Conservation (phyloP, 106 monocot species). For the Vanilla planifolia region DNA sequence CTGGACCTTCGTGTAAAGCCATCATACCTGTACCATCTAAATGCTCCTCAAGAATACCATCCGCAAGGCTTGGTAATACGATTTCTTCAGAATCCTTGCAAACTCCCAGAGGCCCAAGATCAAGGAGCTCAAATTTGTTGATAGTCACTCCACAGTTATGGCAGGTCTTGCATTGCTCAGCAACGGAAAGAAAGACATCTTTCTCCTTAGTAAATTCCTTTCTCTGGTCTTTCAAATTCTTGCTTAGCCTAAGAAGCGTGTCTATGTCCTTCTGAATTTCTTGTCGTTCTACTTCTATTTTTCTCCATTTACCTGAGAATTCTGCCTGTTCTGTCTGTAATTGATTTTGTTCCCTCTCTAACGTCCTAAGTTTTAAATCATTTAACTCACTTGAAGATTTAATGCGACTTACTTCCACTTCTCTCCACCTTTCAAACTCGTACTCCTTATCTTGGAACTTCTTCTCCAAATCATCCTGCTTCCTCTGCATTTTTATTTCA, state of each 20-base stretch:
- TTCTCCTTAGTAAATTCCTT: slow-evolving; percentile 69
- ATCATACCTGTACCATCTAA: slow-evolving; percentile 19
- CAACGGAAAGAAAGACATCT: slow-evolving; percentile 46
- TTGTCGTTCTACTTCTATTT: slow-evolving; percentile 52
- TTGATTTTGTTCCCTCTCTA: slow-evolving; percentile 45
- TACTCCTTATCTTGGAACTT: slow-evolving; percentile 39
- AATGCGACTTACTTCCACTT: slow-evolving; percentile 40
- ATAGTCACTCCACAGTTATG: slow-evolving; percentile 61
- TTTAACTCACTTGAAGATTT: slow-evolving; percentile 33
- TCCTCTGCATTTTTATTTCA: slow-evolving; percentile 49
- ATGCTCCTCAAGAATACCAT: slow-evolving; percentile 34
- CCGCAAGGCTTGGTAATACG: slow-evolving; percentile 52
- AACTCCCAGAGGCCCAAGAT: slow-evolving; percentile 14
- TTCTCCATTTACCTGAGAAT: slow-evolving; percentile 30
- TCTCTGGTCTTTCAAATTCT: slow-evolving; percentile 60
- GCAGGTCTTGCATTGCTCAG: slow-evolving; percentile 50
- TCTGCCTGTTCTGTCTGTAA: slow-evolving; percentile 59
- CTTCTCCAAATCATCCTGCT: slow-evolving; percentile 33
- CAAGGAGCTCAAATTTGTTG: slow-evolving; percentile 35
- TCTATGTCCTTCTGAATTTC: slow-evolving; percentile 89
- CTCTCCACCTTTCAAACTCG: slow-evolving; percentile 44
- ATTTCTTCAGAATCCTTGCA: slow-evolving; percentile 34
- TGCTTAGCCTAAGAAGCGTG: slow-evolving; percentile 53
- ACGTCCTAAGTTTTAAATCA: slow-evolving; percentile 49
- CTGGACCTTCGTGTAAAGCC: slow-evolving; percentile 26